phyloP scores from a whole-genome alignment of 1,284 basidiomycete species.

The Caloboletus inedulis region DNA sequence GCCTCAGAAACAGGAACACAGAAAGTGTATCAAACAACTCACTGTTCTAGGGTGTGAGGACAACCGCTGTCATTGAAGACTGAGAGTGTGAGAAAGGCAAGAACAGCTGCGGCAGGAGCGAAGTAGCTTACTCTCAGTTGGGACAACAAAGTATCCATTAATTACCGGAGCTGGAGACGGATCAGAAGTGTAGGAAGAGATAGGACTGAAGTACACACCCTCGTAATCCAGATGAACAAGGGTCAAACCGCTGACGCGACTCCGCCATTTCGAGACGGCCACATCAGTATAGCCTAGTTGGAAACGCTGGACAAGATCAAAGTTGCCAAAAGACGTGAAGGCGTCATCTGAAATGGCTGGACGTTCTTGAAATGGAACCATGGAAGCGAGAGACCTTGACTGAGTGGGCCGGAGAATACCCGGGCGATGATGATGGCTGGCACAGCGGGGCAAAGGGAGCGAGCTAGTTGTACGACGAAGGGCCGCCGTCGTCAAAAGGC shows the following conservation, averaged over 20 bases:
- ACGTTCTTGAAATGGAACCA: conserved; percentile 26
- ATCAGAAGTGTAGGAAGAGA: conserved; percentile 4
- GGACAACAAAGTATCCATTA: conserved; percentile 90
- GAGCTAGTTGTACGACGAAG: conserved; percentile 22
- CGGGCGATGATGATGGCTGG: conserved; percentile 1
- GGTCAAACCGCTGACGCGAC: conserved; percentile 72
- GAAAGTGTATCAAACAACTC: conserved; percentile 27
- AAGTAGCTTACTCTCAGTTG: conserved; percentile 77
- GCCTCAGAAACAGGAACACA: conserved; percentile 5
- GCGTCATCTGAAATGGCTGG: conserved; percentile 8
- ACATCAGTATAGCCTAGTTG: conserved; percentile 76
- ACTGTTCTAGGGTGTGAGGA: conserved; percentile 94
- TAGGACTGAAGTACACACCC: conserved; percentile 40
- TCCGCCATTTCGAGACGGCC: conserved; percentile 81
- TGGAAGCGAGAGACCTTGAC: conserved; percentile 27
- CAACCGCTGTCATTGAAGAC: conserved; percentile 92
- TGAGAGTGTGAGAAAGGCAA: conserved; percentile 30
- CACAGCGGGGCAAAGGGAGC: conserved; percentile 18
- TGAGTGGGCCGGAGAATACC: conserved; percentile 5
- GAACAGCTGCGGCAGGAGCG: background rate
- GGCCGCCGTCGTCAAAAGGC: conserved; percentile 30
- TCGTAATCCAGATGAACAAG: conserved; percentile 83
- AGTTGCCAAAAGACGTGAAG: conserved; percentile 56
- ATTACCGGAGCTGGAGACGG: conserved; percentile 71
- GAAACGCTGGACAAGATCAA: conserved; percentile 72